These are phyloP conservation scores for Epithemia pelagica DNA, from an alignment of 108 stramenopile genomes.

Conservation along the genomic window DNA sequence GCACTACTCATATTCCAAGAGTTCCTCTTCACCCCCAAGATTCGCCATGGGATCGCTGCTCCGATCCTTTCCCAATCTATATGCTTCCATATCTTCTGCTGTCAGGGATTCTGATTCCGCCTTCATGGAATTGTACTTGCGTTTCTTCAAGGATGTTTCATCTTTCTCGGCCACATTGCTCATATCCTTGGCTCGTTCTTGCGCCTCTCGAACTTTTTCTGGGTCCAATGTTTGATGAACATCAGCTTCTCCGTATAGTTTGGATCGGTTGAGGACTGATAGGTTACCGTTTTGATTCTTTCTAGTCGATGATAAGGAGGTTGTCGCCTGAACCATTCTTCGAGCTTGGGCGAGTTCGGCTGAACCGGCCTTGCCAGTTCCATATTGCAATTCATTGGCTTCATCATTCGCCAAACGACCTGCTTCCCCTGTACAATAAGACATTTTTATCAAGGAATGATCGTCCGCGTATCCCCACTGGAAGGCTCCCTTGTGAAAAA, in stretches of 20 bases:
- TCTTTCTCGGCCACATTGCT: slow-evolving; percentile 8
- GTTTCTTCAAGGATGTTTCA: slow-evolving; percentile 38
- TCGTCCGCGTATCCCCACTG: slow-evolving; percentile 98
- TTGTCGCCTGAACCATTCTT: slow-evolving; percentile 66
- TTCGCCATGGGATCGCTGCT: slow-evolving; percentile 87
- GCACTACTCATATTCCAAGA: slow-evolving; percentile 78
- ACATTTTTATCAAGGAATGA: slow-evolving; percentile 79
- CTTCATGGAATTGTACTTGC: slow-evolving; percentile 83
- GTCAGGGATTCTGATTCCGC: slow-evolving; percentile 84
- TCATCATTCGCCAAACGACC: slow-evolving; percentile 91
- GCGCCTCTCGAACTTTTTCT: slow-evolving; percentile 70
- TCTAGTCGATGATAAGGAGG: slow-evolving; percentile 17
- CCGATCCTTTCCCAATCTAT: slow-evolving; percentile 68
- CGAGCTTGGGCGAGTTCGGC: slow-evolving; percentile 75
- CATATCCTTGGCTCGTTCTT: slow-evolving; percentile 30
- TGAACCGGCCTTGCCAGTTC: slow-evolving; percentile 69
- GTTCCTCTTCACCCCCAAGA: slow-evolving; percentile 50
- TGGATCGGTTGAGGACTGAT: slow-evolving; percentile 44
- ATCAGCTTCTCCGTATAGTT: slow-evolving; percentile 85
- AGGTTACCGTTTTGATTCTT: not conserved
- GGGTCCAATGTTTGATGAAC: slow-evolving; percentile 62
- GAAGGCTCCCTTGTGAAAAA: slow-evolving; percentile 86
- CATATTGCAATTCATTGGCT: slow-evolving; percentile 70
- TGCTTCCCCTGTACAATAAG: slow-evolving; percentile 91
- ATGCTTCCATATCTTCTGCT: slow-evolving; percentile 96